Evolutionary conservation across 805 yeast genomes (phyloP), one percentile per base, ranked within the genome.

Genomic region (Kluyveromyces aestuarii): DNA sequence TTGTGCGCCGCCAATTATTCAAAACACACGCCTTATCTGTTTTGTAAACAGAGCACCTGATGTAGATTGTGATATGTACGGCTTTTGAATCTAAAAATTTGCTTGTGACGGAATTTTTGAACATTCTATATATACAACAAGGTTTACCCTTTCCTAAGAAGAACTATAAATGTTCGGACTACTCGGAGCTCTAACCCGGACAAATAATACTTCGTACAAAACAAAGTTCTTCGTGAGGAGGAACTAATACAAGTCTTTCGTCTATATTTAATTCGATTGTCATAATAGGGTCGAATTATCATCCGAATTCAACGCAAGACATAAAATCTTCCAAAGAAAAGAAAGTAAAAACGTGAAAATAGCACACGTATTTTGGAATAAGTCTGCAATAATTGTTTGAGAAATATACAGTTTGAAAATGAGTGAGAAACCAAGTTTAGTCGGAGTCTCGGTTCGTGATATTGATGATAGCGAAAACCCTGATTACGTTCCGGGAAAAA

Each of bases 401-500:
- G 14, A 5, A 30, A 30, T 21, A 21, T 6, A 6, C 25, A 3
- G 25, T 21, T 37, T 37, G n/a, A 18, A 18, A 44, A 44, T 44
- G 46, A 37, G 39, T 35, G 45, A 46, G 16, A 37, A 43, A 19
- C 45, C 66, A 13, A 58, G 63, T 21, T 43, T 63, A 27, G 59
- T 63, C 21, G 67, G 67, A 8, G 48, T 52, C 14, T 61, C 66
- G 2, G 60, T 63, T 21, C 58, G 67, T 48, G 52, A 56, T 47
- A 55, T 58, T 41, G 54, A 62, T 40, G 64, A 61, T 49, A 37
- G 49, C 14, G 39, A 52, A 9, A 53, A 52, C 40, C 55, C 59
- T 13, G 62, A 62, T 45, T 55, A 52, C 44, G 45, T 52, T 30
- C 56, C 54, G 10, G 50, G 49, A 8, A 41, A 30, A 14, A 37